Base-by-base conservation (phyloP, 257 asterid species). In the Datura wrightii region DNA sequence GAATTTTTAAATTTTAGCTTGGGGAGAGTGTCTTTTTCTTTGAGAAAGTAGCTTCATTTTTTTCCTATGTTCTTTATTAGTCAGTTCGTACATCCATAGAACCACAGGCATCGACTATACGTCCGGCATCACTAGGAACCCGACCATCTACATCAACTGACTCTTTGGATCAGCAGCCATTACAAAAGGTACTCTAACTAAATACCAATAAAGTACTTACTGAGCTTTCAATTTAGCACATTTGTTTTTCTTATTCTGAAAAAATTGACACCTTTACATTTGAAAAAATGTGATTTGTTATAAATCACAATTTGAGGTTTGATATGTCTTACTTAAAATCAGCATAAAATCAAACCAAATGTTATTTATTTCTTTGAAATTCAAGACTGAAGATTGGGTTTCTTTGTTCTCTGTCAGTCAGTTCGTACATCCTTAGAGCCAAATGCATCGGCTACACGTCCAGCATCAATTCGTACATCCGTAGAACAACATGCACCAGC, bases 81-180 rank as follows among this genome's bases (percentile, higher is more conserved):
- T 79, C 97, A 89, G 93, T 89, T 87, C 93, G 97, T 85, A 87
- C 82, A 85, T 81, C 93, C 67, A 88, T 79, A 71, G 96, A 89
- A 37, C 93, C 71, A 74, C 85, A 81, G 36, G 83, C 86, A 58
- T 78, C 60, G 13, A 74, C 66, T 82, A 13, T 50, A 36, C 80
- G 85, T 66, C 50, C 79, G 34, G 42, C 69, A 53, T 58, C 85
- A 55, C 19, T 41, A 34, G 71, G 83, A 14, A 50, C 56, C 46
- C 79, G 82, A 80, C 50, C 85, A 52, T 80, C 85, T 80, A 37
- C 41, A 18, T 54, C 81, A 10, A 74, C 54, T 3, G 83, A 70
- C 6, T 80, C 82, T 34, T 54, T 69, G 66, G 85, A 70, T 58
- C 87, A 52, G 74, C 59, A 56, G 39, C 59, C 46, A 3, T 54